phyloP scores from a whole-genome alignment of 2,329 filamentous ascomycete genomes.

The Fusarium hainanense region DNA sequence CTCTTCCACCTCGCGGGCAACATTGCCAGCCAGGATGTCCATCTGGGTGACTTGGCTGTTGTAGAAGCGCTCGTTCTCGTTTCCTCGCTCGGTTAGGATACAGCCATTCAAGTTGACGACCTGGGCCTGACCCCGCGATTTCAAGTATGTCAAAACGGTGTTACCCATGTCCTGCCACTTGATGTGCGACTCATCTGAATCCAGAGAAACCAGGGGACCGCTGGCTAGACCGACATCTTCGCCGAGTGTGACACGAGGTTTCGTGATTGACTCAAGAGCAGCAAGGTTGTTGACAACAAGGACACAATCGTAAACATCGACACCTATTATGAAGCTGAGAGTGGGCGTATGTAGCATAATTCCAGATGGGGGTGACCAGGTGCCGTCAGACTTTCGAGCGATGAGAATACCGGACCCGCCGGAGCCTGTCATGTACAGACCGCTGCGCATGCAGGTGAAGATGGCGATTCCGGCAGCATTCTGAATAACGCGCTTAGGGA shows the following conservation, averaged over 20 bases:
- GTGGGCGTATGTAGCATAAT: slow-evolving; percentile 91
- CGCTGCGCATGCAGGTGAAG: slow-evolving; percentile 95
- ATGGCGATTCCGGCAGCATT: slow-evolving; percentile 92
- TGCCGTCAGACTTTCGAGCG: slow-evolving; percentile 83
- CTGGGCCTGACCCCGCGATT: slow-evolving; percentile 66
- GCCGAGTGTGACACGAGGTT: slow-evolving; percentile 81
- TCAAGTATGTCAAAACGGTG: slow-evolving; percentile 68
- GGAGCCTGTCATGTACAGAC: slow-evolving; percentile 90
- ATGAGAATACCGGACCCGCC: slow-evolving; percentile 90
- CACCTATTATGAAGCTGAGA: slow-evolving; percentile 88
- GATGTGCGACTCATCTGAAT: slow-evolving; percentile 62
- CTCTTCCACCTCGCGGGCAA: slow-evolving; percentile 65
- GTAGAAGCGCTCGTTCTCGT: slow-evolving; percentile 72
- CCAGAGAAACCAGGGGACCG: slow-evolving; percentile 75
- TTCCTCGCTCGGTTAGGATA: slow-evolving; percentile 65
- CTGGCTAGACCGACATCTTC: slow-evolving; percentile 81
- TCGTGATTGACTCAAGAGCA: slow-evolving; percentile 85
- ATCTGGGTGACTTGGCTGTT: slow-evolving; percentile 61
- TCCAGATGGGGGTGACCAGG: slow-evolving; percentile 91
- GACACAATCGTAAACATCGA: slow-evolving; percentile 96
- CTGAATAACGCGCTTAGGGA: slow-evolving; percentile 85
- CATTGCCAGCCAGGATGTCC: slow-evolving; percentile 68
- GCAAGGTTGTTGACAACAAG: slow-evolving; percentile 90
- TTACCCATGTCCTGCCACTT: slow-evolving; percentile 64
- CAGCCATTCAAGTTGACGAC: slow-evolving; percentile 67